phyloP scores from a whole-genome alignment of 2,329 filamentous ascomycete species.

The Scleromitrula shiraiana region DNA sequence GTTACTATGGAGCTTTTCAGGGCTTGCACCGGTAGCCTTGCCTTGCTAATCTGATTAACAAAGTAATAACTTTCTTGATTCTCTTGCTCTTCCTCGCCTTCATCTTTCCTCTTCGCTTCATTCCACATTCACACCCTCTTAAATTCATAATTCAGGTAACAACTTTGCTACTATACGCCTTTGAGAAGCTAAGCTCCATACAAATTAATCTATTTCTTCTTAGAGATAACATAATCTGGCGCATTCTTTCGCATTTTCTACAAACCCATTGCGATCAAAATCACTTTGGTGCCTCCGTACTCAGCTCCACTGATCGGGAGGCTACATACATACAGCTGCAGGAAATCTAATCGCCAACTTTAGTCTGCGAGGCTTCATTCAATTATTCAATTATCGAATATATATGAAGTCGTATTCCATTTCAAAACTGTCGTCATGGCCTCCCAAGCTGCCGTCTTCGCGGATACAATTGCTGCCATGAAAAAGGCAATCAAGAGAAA shows the following conservation, averaged over 20 bases:
- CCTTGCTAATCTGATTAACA: slow-evolving; percentile 1
- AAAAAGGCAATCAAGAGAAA: slow-evolving; percentile 59
- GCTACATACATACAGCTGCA: neutral
- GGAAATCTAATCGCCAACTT: neutral
- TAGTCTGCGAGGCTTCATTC: neutral
- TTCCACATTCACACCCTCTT: too few species aligned
- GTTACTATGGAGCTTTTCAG: slow-evolving; percentile 3
- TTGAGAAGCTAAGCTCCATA: too few species aligned
- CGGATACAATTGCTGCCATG: slow-evolving; percentile 60
- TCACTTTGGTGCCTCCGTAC: slow-evolving; percentile 1
- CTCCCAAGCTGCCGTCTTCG: slow-evolving; percentile 53
- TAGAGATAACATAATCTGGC: neutral
- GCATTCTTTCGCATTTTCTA: slow-evolving; percentile 1
- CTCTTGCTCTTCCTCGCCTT: too few species aligned
- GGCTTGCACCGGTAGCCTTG: neutral
- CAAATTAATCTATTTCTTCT: neutral
- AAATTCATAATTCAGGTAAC: too few species aligned
- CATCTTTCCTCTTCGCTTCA: too few species aligned
- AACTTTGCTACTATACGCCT: too few species aligned
- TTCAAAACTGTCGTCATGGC: slow-evolving; percentile 34
- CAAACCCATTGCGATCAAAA: slow-evolving; percentile 1
- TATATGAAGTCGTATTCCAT: neutral
- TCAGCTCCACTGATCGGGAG: neutral
- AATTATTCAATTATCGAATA: neutral
- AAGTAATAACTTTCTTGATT: slow-evolving; percentile 9